phyloP scores from a whole-genome alignment of 176 grass and related monocot species.

The Avena sativa region DNA sequence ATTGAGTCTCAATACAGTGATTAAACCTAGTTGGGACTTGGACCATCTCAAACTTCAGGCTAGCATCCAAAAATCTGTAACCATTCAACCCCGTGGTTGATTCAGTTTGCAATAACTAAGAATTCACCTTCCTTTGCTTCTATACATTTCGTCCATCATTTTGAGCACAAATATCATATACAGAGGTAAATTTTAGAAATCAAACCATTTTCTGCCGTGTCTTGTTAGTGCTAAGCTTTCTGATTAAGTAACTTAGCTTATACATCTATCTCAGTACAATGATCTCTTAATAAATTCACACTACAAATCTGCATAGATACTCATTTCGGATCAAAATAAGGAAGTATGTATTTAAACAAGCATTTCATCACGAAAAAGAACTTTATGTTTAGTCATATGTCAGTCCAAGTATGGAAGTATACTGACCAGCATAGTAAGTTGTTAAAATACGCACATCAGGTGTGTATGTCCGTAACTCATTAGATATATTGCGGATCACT shows the following conservation, averaged over 20 bases:
- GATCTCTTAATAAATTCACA: conserved; percentile 21
- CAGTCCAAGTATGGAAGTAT: conserved; percentile 24
- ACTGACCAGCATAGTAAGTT: conserved; percentile 94
- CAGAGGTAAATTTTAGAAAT: neutral
- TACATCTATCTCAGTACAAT: neutral
- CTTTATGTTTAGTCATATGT: neutral
- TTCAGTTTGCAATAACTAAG: neutral
- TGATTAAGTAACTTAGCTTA: conserved; percentile 21
- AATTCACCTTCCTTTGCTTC: neutral
- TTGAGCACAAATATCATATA: conserved; percentile 10
- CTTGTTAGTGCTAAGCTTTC: neutral
- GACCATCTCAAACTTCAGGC: neutral
- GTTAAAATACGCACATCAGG: conserved; percentile 88
- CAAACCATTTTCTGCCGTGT: neutral
- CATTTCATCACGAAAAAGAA: neutral
- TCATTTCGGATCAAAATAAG: neutral
- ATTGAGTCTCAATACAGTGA: neutral
- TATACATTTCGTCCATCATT: neutral
- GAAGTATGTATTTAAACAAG: neutral
- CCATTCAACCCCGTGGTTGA: conserved; percentile 3
- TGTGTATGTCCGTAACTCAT: conserved; percentile 82
- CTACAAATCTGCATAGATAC: neutral
- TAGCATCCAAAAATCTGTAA: neutral
- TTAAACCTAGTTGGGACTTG: conserved; percentile 16
- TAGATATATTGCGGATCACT: conserved; percentile 84